Conservation (phyloP, 345 rosid genomes). For the Melastoma malabathricum region DNA sequence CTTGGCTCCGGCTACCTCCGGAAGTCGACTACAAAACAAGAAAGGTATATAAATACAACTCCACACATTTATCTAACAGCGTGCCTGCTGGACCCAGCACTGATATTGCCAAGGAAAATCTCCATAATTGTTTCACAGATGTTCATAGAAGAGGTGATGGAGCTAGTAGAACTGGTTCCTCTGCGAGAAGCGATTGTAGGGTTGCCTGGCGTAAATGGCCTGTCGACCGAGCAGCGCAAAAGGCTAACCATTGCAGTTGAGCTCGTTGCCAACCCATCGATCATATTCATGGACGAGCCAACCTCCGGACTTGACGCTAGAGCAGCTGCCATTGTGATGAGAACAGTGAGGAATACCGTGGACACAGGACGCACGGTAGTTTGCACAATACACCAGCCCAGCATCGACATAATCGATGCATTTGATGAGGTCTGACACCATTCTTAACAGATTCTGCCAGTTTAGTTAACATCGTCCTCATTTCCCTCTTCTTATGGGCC, state of each 20-base stretch:
- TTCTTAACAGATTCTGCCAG: not conserved
- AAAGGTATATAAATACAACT: slow-evolving; percentile 21
- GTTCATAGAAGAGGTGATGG: slow-evolving; percentile 56
- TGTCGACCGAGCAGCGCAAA: slow-evolving; percentile 59
- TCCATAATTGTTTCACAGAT: slow-evolving; percentile 18
- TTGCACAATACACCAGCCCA: too few relatives aligned
- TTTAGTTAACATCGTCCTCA: too few relatives aligned
- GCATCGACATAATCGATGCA: slow-evolving; percentile 54
- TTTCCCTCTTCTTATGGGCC: not conserved
- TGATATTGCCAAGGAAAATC: not conserved
- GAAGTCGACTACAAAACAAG: slow-evolving; percentile 45
- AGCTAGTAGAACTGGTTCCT: slow-evolving; percentile 42
- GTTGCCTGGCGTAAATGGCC: slow-evolving; percentile 46
- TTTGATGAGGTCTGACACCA: slow-evolving; percentile 44
- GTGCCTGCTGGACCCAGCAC: not conserved
- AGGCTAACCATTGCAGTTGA: slow-evolving; percentile 60
- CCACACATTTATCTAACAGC: not conserved
- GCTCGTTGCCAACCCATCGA: slow-evolving; percentile 58
- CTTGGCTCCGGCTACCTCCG: slow-evolving; percentile 46
- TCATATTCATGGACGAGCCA: slow-evolving; percentile 70
- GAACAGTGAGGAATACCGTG: too few relatives aligned
- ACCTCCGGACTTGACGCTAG: too few relatives aligned
- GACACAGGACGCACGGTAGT: too few relatives aligned
- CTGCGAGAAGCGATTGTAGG: slow-evolving; percentile 46
- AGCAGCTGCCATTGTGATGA: too few relatives aligned